phyloP scores from a whole-genome alignment of 257 asterid species.

The Solanum etuberosum region DNA sequence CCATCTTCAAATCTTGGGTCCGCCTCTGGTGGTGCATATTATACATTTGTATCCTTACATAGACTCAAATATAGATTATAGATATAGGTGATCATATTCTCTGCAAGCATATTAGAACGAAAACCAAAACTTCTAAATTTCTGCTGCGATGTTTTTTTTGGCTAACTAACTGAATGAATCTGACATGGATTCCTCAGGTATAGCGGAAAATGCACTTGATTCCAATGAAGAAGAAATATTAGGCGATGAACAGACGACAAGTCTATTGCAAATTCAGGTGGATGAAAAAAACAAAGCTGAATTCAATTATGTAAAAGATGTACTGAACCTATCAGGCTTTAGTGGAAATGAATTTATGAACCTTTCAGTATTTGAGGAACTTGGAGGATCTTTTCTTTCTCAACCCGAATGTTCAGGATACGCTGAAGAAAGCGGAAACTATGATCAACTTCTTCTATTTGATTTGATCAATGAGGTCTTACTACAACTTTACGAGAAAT shows the following conservation, averaged over 20 bases:
- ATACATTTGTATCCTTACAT: background rate
- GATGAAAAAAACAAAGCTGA: slow-evolving; percentile 34
- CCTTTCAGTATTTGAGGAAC: slow-evolving; percentile 45
- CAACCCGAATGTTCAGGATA: slow-evolving; percentile 14
- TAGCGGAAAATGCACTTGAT: background rate
- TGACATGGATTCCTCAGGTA: background rate
- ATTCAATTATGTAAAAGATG: slow-evolving; percentile 54
- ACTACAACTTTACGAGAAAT: slow-evolving; percentile 39
- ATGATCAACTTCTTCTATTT: slow-evolving; percentile 45
- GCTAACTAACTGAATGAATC: background rate
- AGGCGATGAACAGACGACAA: slow-evolving; percentile 6
- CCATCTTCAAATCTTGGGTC: background rate
- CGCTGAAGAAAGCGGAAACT: slow-evolving; percentile 18
- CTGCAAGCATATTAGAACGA: background rate
- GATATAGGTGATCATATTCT: background rate
- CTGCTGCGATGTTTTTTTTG: background rate
- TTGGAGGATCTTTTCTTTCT: slow-evolving; percentile 23
- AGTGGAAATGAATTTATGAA: slow-evolving; percentile 34
- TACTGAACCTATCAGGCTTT: slow-evolving; percentile 65
- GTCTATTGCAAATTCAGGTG: slow-evolving; percentile 14
- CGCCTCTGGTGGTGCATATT: background rate
- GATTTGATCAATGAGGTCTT: slow-evolving; percentile 65
- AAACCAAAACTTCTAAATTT: background rate
- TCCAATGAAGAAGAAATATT: slow-evolving; percentile 9
- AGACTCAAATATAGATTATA: background rate